Evolutionary conservation across 805 yeast genomes (phyloP), one percentile per base, ranked within the genome.

Genomic region (Pichia membranifaciens): DNA sequence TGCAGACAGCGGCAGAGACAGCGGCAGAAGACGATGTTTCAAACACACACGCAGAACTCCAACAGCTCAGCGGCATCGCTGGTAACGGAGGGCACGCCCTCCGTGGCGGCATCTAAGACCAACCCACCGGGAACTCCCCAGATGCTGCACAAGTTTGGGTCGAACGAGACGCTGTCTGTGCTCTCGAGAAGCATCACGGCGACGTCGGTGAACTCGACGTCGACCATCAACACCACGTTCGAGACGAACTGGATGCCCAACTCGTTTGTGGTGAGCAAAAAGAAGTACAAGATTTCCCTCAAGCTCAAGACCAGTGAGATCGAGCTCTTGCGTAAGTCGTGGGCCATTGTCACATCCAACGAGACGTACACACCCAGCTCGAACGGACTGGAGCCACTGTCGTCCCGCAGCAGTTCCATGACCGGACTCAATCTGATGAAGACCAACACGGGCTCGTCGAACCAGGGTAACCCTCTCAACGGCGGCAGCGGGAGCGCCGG

Each of bases 261-360:
- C 23, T 55, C 68, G 0, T 49, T 46, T n/a, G 60, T 66, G 12
- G 56, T 59, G 15, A 53, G 60, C 15, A 62, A 56, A 37, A 47
- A 53, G 3, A 60, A 52, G 34, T 47, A 45, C 17, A 57, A 55
- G 33, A 54, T 66, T 3, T 28, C 57, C 0, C 52, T 65, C 9
- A 53, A 53, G 20, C 52, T 70, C 39, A 57, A 52, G 41, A 55
- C 58, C 21, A 55, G 52, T 39, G 80, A 76, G 50, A 74, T 74
- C 33, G 75, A 71, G 9, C 57, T 70, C 21, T 60, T 76, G 31
- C 58, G 75, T 44, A 69, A 64, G 50, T 74, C 78, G 5, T 76
- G 81, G 79, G 64, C 64, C 45, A 63, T 66, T 41, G 71, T 72
- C 16, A 58, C 64, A 12, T 50, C 57, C 5, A 52, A 35, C n/a